These are phyloP conservation scores for Lactarius deliciosus DNA, from an alignment of 768 basidiomycete genomes.

Conservation along the genomic window DNA sequence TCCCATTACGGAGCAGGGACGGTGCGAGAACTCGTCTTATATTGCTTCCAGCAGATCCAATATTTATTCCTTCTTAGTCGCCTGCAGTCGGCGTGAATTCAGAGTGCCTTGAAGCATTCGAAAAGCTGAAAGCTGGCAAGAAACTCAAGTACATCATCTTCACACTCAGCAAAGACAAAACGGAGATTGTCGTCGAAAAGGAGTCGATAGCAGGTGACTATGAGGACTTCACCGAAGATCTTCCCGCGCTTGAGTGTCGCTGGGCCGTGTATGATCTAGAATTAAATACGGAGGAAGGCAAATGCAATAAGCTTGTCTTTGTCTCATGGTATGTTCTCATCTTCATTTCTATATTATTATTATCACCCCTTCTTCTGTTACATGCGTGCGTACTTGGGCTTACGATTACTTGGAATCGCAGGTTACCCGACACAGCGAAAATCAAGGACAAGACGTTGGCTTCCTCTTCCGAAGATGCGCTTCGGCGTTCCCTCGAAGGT, in stretches of 20 bases:
- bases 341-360: not conserved
- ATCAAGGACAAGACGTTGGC: slow-evolving; percentile 93
- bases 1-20: slow-evolving; percentile 12
- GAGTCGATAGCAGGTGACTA: slow-evolving; percentile 52
- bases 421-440: slow-evolving; percentile 84
- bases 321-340: slow-evolving; percentile 64
- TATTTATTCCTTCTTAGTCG: slow-evolving; percentile 39
- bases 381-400: not conserved
- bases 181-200: slow-evolving; percentile 80
- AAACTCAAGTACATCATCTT: slow-evolving; percentile 84
- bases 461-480: slow-evolving; percentile 82
- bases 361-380: not conserved
- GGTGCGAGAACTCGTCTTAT: slow-evolving; percentile 19
- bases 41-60: not conserved
- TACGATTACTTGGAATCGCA: slow-evolving; percentile 36
- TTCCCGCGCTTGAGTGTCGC: slow-evolving; percentile 74
- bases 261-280: slow-evolving; percentile 96
- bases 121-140: slow-evolving; percentile 74
- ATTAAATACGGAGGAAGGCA: slow-evolving; percentile 71
- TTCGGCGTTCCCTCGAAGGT: slow-evolving; percentile 72
- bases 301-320: slow-evolving; percentile 85
- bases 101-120: slow-evolving; percentile 58
- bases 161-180: slow-evolving; percentile 55
- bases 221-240: slow-evolving; percentile 68
- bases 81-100: slow-evolving; percentile 66